These are phyloP conservation scores for Linnemannia elongata DNA, from an alignment of 192 early-diverging fungal genomes.

Conservation along the genomic window DNA sequence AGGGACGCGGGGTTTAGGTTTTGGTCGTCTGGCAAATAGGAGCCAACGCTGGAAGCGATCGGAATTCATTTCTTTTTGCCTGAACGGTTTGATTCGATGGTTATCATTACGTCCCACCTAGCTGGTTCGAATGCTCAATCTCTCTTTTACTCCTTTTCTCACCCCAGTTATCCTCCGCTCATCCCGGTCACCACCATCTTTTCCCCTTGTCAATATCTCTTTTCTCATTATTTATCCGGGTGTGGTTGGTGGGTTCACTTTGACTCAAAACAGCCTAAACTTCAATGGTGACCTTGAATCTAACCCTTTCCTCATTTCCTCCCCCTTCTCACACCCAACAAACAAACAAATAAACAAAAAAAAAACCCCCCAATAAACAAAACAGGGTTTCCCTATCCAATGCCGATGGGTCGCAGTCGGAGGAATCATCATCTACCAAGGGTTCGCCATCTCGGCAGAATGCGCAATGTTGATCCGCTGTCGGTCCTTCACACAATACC, in stretches of 20 bases:
- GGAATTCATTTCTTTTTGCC: background rate
- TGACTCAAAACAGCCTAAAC: too few relatives aligned
- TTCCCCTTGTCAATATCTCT: background rate
- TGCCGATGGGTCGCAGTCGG: conserved; percentile 48
- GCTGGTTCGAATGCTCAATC: background rate
- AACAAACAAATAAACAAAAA: background rate
- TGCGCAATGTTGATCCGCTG: conserved; percentile 54
- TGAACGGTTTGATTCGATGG: background rate
- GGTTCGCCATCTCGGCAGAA: conserved; percentile 54
- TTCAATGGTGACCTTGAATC: background rate
- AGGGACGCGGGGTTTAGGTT: background rate
- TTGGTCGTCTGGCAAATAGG: background rate
- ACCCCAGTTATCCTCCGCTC: background rate
- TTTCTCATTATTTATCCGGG: background rate
- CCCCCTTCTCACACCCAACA: background rate
- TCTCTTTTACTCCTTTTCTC: background rate
- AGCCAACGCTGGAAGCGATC: background rate
- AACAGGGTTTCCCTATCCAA: conserved; percentile 42
- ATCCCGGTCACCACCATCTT: background rate
- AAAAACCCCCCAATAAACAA: background rate
- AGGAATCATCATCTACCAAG: conserved; percentile 53
- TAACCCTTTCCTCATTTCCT: background rate
- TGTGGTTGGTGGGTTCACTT: too few relatives aligned
- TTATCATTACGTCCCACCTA: background rate
- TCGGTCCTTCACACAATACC: conserved; percentile 45